phyloP scores from a whole-genome alignment of 345 rosid genomes.

The Hibiscus syriacus region DNA sequence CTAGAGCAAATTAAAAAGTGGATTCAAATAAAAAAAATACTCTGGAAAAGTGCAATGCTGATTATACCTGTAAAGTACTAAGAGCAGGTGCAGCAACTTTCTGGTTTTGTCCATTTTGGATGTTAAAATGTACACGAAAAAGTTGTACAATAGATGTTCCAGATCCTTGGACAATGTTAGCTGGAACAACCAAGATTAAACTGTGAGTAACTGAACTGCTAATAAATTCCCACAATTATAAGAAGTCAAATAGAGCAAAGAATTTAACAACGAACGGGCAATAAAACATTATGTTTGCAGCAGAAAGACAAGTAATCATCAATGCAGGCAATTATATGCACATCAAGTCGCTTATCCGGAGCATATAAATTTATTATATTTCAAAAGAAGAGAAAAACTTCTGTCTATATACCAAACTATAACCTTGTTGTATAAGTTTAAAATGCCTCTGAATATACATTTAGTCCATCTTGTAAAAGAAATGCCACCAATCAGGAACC shows the following conservation, averaged over 20 bases:
- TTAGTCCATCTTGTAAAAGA: not conserved
- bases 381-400: not conserved
- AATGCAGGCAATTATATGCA: not conserved
- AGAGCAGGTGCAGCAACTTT: constrained; percentile 42
- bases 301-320: not conserved
- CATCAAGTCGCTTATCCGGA: not conserved
- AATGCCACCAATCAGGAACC: not conserved
- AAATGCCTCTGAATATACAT: not conserved
- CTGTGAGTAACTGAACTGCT: constrained; percentile 8
- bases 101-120: constrained; percentile 29
- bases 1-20: too few relatives aligned
- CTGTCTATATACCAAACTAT: not conserved
- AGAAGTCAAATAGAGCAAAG: not conserved
- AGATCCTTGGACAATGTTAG: constrained; percentile 63
- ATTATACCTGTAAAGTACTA: constrained; percentile 69
- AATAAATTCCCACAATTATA: not conserved
- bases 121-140: constrained; percentile 32
- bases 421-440: not conserved
- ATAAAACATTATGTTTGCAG: not conserved
- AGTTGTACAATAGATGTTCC: constrained; percentile 59
- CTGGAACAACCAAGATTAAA: constrained; percentile 31
- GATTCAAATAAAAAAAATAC: not conserved
- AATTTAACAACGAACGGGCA: not conserved
- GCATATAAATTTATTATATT: not conserved
- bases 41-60: not conserved